Conservation (phyloP, 257 asterid genomes). For the Salvia rosmarinus region DNA sequence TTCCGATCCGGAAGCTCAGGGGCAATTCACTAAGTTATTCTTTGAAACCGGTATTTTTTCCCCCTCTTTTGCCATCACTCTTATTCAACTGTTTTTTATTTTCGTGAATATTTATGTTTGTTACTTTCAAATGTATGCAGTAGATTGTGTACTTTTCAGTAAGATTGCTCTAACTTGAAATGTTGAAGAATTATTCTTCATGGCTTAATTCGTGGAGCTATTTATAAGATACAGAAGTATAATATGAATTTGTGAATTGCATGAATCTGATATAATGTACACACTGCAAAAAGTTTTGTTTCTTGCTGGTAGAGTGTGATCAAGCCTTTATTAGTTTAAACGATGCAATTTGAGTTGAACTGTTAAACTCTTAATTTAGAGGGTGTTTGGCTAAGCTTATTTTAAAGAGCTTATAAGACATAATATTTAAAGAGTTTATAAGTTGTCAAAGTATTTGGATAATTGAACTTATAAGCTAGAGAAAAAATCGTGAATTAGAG, state of each 20-base stretch:
- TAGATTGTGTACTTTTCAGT: not conserved
- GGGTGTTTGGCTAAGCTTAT: no score
- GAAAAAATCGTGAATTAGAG: no score
- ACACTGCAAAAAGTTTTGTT: not conserved
- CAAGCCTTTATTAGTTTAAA: not conserved
- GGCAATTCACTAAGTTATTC: conserved; percentile 38
- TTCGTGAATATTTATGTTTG: not conserved
- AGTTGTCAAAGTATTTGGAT: no score
- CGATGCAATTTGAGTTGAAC: not conserved
- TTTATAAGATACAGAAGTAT: not conserved
- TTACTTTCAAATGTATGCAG: not conserved
- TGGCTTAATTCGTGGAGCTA: not conserved
- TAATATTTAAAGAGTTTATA: no score
- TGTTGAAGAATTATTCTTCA: not conserved
- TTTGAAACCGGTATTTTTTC: conserved; percentile 47
- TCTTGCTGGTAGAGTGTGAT: not conserved
- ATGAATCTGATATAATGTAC: not conserved
- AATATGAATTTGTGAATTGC: not conserved
- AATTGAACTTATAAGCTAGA: no score
- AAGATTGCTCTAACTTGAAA: not conserved
- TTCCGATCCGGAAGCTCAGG: conserved; percentile 63
- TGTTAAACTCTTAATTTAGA: not conserved
- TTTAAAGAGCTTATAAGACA: no score
- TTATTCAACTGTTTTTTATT: not conserved
- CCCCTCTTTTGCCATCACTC: not conserved